Percentiles rank a stretch among this genome's conserved stretches.
Evolutionary conservation across 139 green algal genomes (phyloP).

Genomic region (Chlorella vulgaris): DNA sequence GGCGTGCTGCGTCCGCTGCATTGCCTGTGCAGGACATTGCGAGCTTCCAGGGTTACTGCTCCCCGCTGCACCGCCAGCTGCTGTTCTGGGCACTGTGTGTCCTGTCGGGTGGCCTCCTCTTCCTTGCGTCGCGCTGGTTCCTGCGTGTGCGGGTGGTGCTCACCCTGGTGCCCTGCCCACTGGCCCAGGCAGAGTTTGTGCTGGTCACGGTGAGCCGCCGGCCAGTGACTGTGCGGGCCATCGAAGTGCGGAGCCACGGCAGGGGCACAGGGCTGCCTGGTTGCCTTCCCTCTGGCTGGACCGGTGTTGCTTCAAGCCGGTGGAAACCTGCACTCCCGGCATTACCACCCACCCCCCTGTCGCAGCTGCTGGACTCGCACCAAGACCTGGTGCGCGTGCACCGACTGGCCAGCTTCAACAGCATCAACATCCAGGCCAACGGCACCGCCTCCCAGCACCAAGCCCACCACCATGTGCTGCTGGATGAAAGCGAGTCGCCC

Average conservation of each 20-base stretch:
- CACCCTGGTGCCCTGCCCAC: constrained; percentile 10
- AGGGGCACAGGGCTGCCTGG: too few relatives aligned
- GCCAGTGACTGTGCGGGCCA: too few relatives aligned
- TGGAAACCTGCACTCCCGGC: background rate
- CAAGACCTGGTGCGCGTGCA: constrained; percentile 33
- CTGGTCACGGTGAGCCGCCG: constrained; percentile 32
- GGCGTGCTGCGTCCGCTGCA: too few relatives aligned
- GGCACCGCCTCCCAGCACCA: background rate
- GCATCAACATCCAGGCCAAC: constrained; percentile 42
- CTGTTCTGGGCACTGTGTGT: constrained; percentile 27
- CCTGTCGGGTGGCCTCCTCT: constrained; percentile 13
- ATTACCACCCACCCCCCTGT: background rate
- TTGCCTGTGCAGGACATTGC: constrained; percentile 30
- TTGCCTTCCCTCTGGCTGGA: background rate
- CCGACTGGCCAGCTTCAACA: constrained; percentile 28
- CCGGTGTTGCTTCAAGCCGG: background rate
- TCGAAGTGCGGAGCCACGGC: too few relatives aligned
- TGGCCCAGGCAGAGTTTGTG: constrained; percentile 35
- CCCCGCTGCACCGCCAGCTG: constrained; percentile 4
- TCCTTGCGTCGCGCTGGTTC: constrained; percentile 32
- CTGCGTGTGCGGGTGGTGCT: constrained; percentile 12
- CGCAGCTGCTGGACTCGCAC: constrained; percentile 24
- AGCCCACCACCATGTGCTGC: background rate
- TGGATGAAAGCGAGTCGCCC: constrained; percentile 17
- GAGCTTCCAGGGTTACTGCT: constrained; percentile 28